phyloP scores from a whole-genome alignment of 306 rosid species.

The Quercus mongolica region DNA sequence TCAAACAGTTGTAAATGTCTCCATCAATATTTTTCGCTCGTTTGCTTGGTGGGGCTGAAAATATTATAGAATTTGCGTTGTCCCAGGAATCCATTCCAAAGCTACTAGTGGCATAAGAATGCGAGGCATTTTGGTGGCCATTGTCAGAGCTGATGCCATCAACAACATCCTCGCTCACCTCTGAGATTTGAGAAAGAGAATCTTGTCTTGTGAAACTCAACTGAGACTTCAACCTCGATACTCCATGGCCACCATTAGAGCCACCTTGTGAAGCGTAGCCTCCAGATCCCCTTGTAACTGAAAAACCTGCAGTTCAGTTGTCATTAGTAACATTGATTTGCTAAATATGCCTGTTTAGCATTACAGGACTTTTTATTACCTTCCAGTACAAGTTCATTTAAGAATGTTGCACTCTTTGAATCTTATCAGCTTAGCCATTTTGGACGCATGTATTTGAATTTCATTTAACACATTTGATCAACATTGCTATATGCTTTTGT shows the following conservation, averaged over 20 bases:
- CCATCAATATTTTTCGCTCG: conserved; percentile 56
- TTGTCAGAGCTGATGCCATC: conserved; percentile 41
- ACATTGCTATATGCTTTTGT: too few relatives aligned
- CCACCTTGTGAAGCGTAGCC: conserved; percentile 50
- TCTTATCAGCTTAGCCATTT: too few relatives aligned
- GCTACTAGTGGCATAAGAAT: conserved; percentile 37
- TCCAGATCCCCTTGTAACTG: conserved; percentile 66
- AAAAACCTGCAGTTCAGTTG: conserved; percentile 53
- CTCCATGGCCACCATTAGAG: conserved; percentile 35
- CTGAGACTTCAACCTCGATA: conserved; percentile 62
- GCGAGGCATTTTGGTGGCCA: conserved; percentile 31
- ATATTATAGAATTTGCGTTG: conserved; percentile 57
- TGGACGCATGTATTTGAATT: too few relatives aligned
- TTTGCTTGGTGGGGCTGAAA: conserved; percentile 53
- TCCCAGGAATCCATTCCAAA: conserved; percentile 70
- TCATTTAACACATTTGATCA: too few relatives aligned
- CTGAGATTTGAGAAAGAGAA: conserved; percentile 65
- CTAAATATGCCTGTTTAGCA: too few relatives aligned
- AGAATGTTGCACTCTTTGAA: too few relatives aligned
- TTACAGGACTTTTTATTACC: too few relatives aligned
- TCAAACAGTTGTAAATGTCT: conserved; percentile 52
- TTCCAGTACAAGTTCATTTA: too few relatives aligned
- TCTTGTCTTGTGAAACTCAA: conserved; percentile 87
- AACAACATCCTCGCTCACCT: conserved; percentile 38
- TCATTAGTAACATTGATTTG: neutral